These are phyloP conservation scores for Vachellia collinsii DNA, from an alignment of 306 rosid genomes.

Conservation along the genomic window DNA sequence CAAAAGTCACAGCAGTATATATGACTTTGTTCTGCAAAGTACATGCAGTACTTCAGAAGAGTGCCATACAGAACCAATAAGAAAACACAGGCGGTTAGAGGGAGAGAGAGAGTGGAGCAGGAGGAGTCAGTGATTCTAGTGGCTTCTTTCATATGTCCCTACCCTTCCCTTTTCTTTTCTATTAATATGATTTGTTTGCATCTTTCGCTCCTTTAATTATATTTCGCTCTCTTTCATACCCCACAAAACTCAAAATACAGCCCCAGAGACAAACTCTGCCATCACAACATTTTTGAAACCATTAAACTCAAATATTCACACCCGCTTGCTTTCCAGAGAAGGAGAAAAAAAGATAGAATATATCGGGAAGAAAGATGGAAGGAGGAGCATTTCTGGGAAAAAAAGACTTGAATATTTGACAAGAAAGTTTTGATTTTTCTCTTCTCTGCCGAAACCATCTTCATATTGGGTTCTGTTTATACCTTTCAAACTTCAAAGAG, in stretches of 20 bases:
- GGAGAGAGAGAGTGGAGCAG: conserved; percentile 75
- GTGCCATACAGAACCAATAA: conserved; percentile 52
- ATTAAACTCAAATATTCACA: conserved; percentile 44
- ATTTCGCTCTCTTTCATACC: conserved; percentile 32
- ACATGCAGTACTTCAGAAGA: conserved; percentile 47
- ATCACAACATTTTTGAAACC: conserved; percentile 56
- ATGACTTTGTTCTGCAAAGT: conserved; percentile 41
- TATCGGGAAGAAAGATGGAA: conserved; percentile 36
- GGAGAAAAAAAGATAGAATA: conserved; percentile 43
- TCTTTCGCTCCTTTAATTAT: neutral
- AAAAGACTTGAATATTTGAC: conserved; percentile 54
- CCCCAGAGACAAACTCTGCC: conserved; percentile 45
- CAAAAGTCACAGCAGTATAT: conserved; percentile 8
- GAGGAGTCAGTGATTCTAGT: conserved; percentile 82
- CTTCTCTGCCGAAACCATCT: conserved; percentile 33
- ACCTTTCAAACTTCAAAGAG: conserved; percentile 35
- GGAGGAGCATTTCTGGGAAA: conserved; percentile 50
- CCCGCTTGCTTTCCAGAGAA: conserved; percentile 55
- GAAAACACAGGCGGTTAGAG: conserved; percentile 68
- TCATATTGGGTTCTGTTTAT: conserved; percentile 41
- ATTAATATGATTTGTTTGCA: neutral
- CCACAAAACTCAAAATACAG: conserved; percentile 31
- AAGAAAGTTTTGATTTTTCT: conserved; percentile 60
- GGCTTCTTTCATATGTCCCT: conserved; percentile 65
- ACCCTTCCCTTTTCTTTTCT: conserved; percentile 32